Evolutionary conservation across 1,284 basidiomycete genomes (phyloP), one percentile per base, ranked within the genome.

Genomic region (Irpex rosettiformis): DNA sequence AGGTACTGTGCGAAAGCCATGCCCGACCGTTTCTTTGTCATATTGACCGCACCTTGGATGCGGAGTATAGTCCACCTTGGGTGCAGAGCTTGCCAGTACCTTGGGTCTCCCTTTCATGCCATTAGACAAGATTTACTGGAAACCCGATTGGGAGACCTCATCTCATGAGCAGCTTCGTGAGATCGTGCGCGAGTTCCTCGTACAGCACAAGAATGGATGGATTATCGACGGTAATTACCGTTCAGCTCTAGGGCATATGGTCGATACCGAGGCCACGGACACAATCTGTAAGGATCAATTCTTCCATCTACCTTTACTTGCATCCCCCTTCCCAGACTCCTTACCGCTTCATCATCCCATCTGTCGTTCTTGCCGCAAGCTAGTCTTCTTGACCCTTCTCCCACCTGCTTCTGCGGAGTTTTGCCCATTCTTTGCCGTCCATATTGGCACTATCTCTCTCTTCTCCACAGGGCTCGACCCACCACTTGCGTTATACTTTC

Each of bases 391-490:
- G 8, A 18, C n/a, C 21, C 18, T 18, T 11, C 21, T 45, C 43
- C 21, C 43, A 40, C 11, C 33, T 56, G 40, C 24, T 28, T n/a
- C 16, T 52, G 22, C 22, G 24, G 21, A 25, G 18, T 21, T 57
- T 13, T 11, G 16, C 42, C 33, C 43, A 18, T 45, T 22, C 13
- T 51, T 51, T 51, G 11, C 22, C 48, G 24, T 37, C 16, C 10
- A 8, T 16, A 37, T 10, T 51, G 10, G 22, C 10, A 18, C 25
- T 24, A 27, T n/a, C 25, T 24, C 24, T 51, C 27, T n/a, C 11
- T 27, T 28, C 22, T 13, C 13, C 37, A 52, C 58, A 87, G 85
- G 85, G 86, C 73, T 88, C 22, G 84, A 87, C 65, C 84, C 84
- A 16, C 86, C 86, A 7, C 72, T 88, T 48, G 25, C 70, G 6